Percentiles rank a stretch among this genome's conserved stretches.
These are phyloP conservation scores for Ephemerocybe angulata DNA, from an alignment of 768 basidiomycete genomes.

Conservation along the genomic window DNA sequence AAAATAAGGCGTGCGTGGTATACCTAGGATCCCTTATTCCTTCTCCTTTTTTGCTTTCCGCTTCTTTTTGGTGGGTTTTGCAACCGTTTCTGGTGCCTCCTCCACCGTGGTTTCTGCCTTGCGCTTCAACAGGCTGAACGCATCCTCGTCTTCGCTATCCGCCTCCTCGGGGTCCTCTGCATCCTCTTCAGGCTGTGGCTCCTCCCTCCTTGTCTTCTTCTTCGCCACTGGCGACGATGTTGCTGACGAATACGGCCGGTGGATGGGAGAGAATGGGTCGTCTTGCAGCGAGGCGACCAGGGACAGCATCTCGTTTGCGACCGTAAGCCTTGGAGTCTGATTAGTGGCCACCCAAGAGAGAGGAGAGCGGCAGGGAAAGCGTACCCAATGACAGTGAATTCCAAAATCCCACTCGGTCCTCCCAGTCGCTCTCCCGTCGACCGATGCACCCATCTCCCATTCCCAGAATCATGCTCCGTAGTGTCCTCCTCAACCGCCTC, in stretches of 20 bases:
- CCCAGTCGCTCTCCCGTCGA: conserved; percentile 69
- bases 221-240: neutral
- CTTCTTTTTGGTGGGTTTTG: conserved; percentile 9
- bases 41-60: conserved; percentile 23
- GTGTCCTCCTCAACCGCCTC: too few relatives aligned
- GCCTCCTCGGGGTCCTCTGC: conserved; percentile 19
- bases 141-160: conserved; percentile 18
- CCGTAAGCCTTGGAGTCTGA: conserved; percentile 55
- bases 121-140: conserved; percentile 22
- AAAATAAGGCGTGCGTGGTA: too few relatives aligned
- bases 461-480: conserved; percentile 38
- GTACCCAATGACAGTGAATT: conserved; percentile 88
- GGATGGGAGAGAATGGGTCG: conserved; percentile 68
- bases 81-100: neutral
- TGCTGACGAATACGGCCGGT: conserved; percentile 30
- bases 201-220: neutral
- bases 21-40: conserved; percentile 19
- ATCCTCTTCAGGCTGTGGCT: neutral
- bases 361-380: conserved; percentile 19
- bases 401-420: conserved; percentile 58
- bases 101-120: conserved; percentile 21
- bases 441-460: conserved; percentile 79
- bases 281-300: conserved; percentile 77
- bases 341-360: conserved; percentile 9
- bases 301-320: conserved; percentile 93